phyloP scores from a whole-genome alignment of 2,329 filamentous ascomycete species.

The Botrytis hyacinthi region DNA sequence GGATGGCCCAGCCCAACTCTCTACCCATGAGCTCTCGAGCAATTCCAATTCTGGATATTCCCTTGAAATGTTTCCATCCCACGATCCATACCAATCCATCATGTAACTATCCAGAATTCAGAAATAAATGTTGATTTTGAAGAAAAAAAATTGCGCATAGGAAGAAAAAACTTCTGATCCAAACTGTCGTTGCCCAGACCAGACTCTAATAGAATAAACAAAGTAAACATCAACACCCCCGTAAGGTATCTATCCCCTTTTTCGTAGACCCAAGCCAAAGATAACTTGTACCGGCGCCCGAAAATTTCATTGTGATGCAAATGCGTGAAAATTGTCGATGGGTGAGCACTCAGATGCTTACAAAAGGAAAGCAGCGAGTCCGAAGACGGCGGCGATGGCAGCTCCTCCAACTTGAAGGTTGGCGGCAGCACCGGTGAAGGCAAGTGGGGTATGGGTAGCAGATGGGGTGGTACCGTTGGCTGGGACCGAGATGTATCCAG shows the following conservation, averaged over 20 bases:
- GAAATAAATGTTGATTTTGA: constrained; percentile 2
- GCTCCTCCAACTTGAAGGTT: constrained; percentile 22
- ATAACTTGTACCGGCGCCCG: constrained; percentile 18
- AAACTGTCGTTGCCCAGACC: constrained; percentile 17
- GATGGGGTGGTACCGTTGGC: constrained; percentile 17
- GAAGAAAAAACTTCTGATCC: constrained; percentile 7
- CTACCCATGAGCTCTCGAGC: background rate
- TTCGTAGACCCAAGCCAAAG: constrained; percentile 36
- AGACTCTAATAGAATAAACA: constrained; percentile 21
- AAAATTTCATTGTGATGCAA: constrained; percentile 26
- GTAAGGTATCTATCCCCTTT: constrained; percentile 21
- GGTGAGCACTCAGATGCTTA: constrained; percentile 33
- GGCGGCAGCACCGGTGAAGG: constrained; percentile 17
- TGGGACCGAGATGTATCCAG: constrained; percentile 12
- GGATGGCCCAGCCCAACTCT: constrained; percentile 1
- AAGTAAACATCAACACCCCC: constrained; percentile 23
- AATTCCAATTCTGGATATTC: background rate
- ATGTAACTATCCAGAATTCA: constrained; percentile 10
- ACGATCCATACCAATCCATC: constrained; percentile 2
- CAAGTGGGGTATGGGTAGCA: constrained; percentile 22
- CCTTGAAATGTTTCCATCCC: constrained; percentile 11
- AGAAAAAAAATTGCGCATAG: constrained; percentile 6
- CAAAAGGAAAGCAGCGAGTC: constrained; percentile 35
- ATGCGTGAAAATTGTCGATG: constrained; percentile 27
- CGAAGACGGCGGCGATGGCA: constrained; percentile 27